phyloP scores from a whole-genome alignment of 805 yeast species.

The Yarrowia sp. region DNA sequence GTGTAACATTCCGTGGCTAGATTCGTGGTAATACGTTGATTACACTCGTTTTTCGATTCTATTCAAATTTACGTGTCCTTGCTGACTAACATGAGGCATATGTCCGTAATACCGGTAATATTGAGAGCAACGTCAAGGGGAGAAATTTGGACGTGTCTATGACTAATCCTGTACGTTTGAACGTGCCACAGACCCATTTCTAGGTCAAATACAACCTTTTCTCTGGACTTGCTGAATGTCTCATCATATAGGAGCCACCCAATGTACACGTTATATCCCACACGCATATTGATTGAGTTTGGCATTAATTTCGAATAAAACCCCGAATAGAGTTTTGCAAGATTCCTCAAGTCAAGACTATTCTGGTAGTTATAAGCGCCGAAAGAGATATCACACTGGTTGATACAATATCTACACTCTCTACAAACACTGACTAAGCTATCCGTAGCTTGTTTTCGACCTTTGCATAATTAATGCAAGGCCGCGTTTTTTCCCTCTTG shows the following conservation, averaged over 20 bases:
- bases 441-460: too few relatives aligned
- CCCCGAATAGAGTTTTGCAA: not conserved
- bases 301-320: not conserved
- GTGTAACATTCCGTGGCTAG: too few relatives aligned
- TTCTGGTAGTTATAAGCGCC: not conserved
- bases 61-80: not conserved
- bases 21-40: too few relatives aligned
- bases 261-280: slow-evolving; percentile 1
- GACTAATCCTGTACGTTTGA: not conserved
- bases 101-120: not conserved
- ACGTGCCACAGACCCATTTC: too few relatives aligned
- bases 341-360: not conserved
- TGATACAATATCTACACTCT: too few relatives aligned
- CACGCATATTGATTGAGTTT: slow-evolving; percentile 3
- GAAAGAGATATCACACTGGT: too few relatives aligned
- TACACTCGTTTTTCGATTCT: too few relatives aligned
- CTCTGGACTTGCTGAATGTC: not conserved
- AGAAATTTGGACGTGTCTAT: not conserved
- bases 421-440: too few relatives aligned
- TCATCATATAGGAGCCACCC: not conserved
- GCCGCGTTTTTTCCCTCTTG: not conserved
- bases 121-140: not conserved
- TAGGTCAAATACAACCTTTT: too few relatives aligned
- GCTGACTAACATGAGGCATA: slow-evolving; percentile 4
- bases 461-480: not conserved